Conservation (phyloP, 805 yeast species). For the Saccharomycopsis guyanensis region DNA sequence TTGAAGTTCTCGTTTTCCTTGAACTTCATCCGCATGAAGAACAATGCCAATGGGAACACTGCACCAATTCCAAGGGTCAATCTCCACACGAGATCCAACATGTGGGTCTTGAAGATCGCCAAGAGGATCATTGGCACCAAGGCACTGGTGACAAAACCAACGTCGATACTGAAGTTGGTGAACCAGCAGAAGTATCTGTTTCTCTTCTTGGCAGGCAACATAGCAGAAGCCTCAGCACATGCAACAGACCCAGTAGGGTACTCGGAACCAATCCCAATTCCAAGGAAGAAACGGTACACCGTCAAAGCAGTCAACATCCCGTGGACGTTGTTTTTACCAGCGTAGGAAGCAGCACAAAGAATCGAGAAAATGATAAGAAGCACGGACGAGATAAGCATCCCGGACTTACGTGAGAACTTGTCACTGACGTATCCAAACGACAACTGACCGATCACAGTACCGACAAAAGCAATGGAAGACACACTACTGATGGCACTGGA, state of each 20-base stretch:
- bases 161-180: constrained; percentile 81
- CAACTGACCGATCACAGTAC: constrained; percentile 84
- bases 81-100: constrained; percentile 86
- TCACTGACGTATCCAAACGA: constrained; percentile 77
- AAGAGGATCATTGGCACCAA: constrained; percentile 80
- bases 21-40: constrained; percentile 69
- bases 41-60: constrained; percentile 72
- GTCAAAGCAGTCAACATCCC: constrained; percentile 83
- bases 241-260: constrained; percentile 92
- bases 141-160: constrained; percentile 76
- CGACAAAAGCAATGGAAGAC: constrained; percentile 83
- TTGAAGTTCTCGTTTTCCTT: constrained; percentile 65
- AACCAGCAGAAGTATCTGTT: constrained; percentile 87
- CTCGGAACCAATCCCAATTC: constrained; percentile 91
- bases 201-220: constrained; percentile 73
- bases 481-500: constrained; percentile 74
- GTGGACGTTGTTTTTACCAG: constrained; percentile 51
- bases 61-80: constrained; percentile 86
- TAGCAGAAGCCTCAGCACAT: constrained; percentile 82
- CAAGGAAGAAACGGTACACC: constrained; percentile 78
- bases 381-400: constrained; percentile 73
- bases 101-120: constrained; percentile 69
- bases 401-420: constrained; percentile 68
- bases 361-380: constrained; percentile 73
- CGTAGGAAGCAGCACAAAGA: constrained; percentile 84